phyloP scores from a whole-genome alignment of 2,329 filamentous ascomycete genomes.

The Xylariaceae sp. region DNA sequence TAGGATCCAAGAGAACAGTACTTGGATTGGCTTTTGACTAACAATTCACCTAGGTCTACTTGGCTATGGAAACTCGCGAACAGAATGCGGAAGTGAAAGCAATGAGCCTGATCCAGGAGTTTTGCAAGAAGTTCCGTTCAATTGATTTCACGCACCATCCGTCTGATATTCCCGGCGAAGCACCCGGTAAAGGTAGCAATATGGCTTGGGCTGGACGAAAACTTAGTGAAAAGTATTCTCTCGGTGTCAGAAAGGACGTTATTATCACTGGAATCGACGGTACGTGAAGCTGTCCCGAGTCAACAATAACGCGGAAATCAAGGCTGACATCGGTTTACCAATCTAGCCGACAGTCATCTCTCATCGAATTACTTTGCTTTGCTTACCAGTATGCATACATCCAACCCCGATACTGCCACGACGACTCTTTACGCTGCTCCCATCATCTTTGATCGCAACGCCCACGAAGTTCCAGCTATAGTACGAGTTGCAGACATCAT shows the following conservation, averaged over 20 bases:
- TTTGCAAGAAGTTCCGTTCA: constrained; percentile 62
- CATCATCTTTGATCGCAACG: constrained; percentile 72
- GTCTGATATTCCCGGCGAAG: constrained; percentile 62
- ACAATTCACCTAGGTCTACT: constrained; percentile 53
- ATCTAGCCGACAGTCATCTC: constrained; percentile 67
- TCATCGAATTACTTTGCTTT: constrained; percentile 65
- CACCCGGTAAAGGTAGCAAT: constrained; percentile 74
- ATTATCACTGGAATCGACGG: constrained; percentile 72
- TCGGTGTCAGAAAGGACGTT: constrained; percentile 55
- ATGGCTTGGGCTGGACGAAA: constrained; percentile 68
- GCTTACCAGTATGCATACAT: constrained; percentile 61
- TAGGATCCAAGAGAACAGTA: too few species aligned
- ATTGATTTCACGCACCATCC: constrained; percentile 69
- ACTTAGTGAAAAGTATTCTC: constrained; percentile 59
- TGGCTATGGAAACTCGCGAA: constrained; percentile 72
- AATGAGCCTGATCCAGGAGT: constrained; percentile 58
- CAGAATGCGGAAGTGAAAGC: constrained; percentile 60
- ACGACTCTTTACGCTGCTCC: constrained; percentile 68
- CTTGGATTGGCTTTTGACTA: too few species aligned
- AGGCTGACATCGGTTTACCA: not conserved
- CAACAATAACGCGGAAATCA: not conserved
- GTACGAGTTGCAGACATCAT: constrained; percentile 71
- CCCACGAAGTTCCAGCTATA: constrained; percentile 63
- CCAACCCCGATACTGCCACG: constrained; percentile 56
- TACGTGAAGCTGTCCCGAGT: constrained; percentile 38